These are phyloP conservation scores for Alternaria solani DNA, from an alignment of 2,329 filamentous ascomycete species.

Conservation along the genomic window DNA sequence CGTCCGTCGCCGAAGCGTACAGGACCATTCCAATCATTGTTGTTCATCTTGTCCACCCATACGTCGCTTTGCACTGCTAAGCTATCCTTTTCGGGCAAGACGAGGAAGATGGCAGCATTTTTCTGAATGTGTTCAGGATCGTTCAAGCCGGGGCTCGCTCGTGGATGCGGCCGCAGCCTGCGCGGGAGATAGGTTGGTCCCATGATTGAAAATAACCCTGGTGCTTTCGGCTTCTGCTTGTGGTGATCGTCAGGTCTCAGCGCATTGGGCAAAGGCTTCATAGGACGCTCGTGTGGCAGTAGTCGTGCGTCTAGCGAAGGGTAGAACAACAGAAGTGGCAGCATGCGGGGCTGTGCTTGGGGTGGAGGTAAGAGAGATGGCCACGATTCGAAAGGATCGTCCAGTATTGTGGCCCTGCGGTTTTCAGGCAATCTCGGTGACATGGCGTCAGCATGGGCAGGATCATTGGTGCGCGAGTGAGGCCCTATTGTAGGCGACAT, in stretches of 20 bases:
- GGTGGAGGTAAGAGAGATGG: conserved; percentile 47
- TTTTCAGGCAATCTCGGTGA: conserved; percentile 42
- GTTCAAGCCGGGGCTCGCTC: conserved; percentile 53
- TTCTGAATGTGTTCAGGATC: conserved; percentile 47
- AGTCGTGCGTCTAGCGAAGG: conserved; percentile 54
- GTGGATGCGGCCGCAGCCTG: conserved; percentile 48
- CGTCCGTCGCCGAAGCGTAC: conserved; percentile 48
- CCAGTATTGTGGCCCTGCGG: conserved; percentile 40
- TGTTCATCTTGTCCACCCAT: conserved; percentile 53
- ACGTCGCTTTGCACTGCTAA: conserved; percentile 54
- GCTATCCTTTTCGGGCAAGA: conserved; percentile 52
- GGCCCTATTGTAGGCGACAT: conserved; percentile 18
- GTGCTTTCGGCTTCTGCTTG: conserved; percentile 39
- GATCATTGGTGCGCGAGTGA: conserved; percentile 16
- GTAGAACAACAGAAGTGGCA: conserved; percentile 55
- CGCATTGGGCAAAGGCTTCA: conserved; percentile 47
- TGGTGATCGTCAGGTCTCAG: conserved; percentile 44
- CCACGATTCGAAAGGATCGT: conserved; percentile 47
- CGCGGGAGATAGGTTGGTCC: conserved; percentile 53
- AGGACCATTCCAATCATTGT: conserved; percentile 41
- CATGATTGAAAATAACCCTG: conserved; percentile 51
- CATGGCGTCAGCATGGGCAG: conserved; percentile 26
- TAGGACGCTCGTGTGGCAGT: conserved; percentile 52
- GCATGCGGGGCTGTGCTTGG: conserved; percentile 43
- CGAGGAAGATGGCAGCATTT: conserved; percentile 52